Base-by-base conservation (phyloP, 805 yeast genomes). In the Kurtzmaniella fragi region DNA sequence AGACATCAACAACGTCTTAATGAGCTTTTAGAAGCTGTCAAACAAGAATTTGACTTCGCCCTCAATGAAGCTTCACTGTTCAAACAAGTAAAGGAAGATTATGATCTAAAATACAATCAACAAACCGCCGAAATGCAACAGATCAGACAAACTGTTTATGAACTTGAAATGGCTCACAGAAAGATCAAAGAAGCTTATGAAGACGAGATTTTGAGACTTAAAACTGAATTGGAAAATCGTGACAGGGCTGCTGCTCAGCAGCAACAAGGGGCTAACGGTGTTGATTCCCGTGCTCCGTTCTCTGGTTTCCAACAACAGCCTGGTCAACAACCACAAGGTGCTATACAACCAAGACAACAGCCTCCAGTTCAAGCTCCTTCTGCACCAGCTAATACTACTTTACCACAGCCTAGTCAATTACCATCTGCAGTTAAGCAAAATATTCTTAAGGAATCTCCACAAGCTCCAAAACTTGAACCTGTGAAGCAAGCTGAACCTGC, bases 151-250 rank as follows among this genome's bases (percentile, higher is more conserved):
- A 87, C 96, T 9, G 95, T 91, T 23, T 89, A 82, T 57, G 98
- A 93, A 59, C 75, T 91, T 53, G 97, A 91, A 62, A 77, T 83
- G 75, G 91, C 95, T 30, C 98, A 91, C 68, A 76, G 95, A 51
- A 86, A 87, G 58, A 85, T 93, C 76, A 90, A 91, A 66, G 97
- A 91, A 56, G 89, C 90, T 34, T 93, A 91, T 64, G 97, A 91
- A 62, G 95, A 86, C 53, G 98, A 91, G 64, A 84, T 93, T 41
- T 70, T 78, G 57, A 74, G 93, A 50, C 74, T 91, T 62, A 89
- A 91, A 62, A 79, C 81, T 46, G 96, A 89, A 59, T 72, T 91
- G 48, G 96, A 88, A 52, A 78, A 74, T 54, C 73, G 90, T 52
- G 95, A 86, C 57, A 75, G 91, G 59, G 77, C 67, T 40, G 75